A percentile compares a stretch with the other conserved stretches of the same genome.
Evolutionary conservation across 345 rosid genomes (phyloP).

Genomic region (Erysimum cheiranthoides): DNA sequence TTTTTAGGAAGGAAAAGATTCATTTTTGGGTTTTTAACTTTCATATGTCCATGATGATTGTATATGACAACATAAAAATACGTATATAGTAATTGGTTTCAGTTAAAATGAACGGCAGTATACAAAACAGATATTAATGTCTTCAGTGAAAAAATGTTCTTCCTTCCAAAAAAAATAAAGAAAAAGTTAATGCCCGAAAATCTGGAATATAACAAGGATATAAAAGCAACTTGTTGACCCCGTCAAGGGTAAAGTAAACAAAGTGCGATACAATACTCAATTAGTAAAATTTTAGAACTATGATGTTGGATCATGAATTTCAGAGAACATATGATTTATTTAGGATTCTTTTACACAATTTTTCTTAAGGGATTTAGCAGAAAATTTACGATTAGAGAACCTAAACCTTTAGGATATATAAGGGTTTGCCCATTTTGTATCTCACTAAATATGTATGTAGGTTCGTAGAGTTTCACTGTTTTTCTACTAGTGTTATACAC

Average conservation of each 20-base stretch:
- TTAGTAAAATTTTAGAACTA: neutral
- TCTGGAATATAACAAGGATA: slow-evolving; percentile 32
- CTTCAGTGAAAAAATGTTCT: neutral
- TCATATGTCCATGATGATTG: neutral
- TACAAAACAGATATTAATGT: slow-evolving; percentile 6
- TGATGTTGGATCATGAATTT: slow-evolving; percentile 20
- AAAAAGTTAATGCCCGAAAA: slow-evolving; percentile 12
- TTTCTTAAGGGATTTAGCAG: neutral
- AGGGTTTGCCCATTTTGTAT: neutral
- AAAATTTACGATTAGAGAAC: neutral
- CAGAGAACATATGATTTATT: slow-evolving; percentile 9
- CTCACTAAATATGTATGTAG: neutral
- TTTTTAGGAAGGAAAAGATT: no score
- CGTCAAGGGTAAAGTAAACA: slow-evolving; percentile 17
- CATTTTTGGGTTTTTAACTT: neutral
- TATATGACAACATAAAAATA: neutral
- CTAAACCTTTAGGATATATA: neutral
- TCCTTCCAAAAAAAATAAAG: neutral
- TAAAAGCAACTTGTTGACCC: slow-evolving; percentile 29
- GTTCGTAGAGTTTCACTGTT: no score
- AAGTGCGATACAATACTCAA: neutral
- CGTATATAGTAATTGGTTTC: neutral
- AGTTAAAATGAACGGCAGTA: neutral
- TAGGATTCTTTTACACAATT: neutral
- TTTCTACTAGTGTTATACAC: no score